Evolutionary conservation across 345 rosid species (phyloP), one percentile per base, ranked within the genome.

Genomic region (Camelina hispida): DNA sequence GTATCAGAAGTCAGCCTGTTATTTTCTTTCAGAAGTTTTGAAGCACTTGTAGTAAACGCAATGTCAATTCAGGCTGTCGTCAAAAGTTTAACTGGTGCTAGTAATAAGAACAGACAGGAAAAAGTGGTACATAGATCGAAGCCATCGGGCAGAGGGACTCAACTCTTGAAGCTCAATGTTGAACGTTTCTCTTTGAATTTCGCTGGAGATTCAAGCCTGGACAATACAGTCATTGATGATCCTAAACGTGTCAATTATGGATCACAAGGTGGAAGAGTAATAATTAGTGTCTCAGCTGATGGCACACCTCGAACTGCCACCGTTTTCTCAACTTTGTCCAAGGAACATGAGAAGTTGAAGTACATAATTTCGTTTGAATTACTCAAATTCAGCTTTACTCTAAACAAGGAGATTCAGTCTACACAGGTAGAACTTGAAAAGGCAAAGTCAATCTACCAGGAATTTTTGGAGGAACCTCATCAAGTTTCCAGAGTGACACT

Each of bases 161-260:
- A 84, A 43, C 76, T 95, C 71, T 12, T 92, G 80, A 88, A 89
- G 78, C 81, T 95, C 66, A 88, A 81, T 70, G 89, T 95, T 56
- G 97, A 92, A 71, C 74, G 90, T 47, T 95, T 92, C 79, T 88
- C 88, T 51, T 81, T 95, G 30, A 92, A 83, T 60, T 85, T 87
- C 72, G 80, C 78, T 78, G 96, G 96, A 42, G 89, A 92, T 2
- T 78, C 89, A 14, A 80, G 71, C 79, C 62, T 90, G 84, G 97
- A 95, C 1, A 87, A 82, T 56, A 72, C 86, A 72, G 85, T 80
- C 80, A 83, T 92, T 73, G 88, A 81, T 11, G 99, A 95, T 84
- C 97, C 97, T 55, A 95, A 95, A 85, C 97, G 93, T 75, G 96
- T 95, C 66, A 92, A 92, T 79, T 92, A 90, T 84, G 99, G 99